Percentiles rank a stretch among this genome's conserved stretches.
These are phyloP conservation scores for Trichosporon sp. DNA, from an alignment of 1,284 basidiomycete genomes.

Conservation along the genomic window DNA sequence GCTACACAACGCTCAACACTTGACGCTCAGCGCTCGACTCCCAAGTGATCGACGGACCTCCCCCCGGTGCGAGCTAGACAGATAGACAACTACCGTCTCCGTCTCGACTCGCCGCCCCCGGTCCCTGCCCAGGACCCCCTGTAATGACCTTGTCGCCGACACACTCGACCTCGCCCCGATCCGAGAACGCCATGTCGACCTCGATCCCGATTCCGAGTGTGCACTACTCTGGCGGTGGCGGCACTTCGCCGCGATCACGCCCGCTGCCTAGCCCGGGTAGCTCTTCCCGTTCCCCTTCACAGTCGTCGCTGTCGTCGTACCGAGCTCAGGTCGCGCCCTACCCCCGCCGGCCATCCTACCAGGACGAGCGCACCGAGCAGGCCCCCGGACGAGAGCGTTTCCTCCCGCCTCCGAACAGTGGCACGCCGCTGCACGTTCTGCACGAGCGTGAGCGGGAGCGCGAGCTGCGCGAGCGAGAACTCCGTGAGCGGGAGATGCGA, in stretches of 20 bases:
- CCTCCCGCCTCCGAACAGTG: slow-evolving; percentile 19
- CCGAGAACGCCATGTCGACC: slow-evolving; percentile 9
- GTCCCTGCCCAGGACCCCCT: background rate
- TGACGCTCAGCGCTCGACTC: too few relatives aligned
- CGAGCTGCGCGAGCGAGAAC: background rate
- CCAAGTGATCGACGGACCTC: too few relatives aligned
- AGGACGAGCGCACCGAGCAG: background rate
- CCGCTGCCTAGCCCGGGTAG: background rate
- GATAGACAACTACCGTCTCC: too few relatives aligned
- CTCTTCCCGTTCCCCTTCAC: background rate
- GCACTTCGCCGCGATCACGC: background rate
- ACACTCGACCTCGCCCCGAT: background rate
- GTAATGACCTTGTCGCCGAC: slow-evolving; percentile 5
- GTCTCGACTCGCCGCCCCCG: background rate
- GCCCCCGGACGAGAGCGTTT: background rate
- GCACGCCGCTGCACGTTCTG: slow-evolving; percentile 14
- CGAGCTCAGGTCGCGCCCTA: background rate
- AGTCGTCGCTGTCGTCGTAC: slow-evolving; percentile 1
- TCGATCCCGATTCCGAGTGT: slow-evolving; percentile 16
- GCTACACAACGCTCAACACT: too few relatives aligned
- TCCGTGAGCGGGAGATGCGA: background rate
- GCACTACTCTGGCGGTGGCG: slow-evolving; percentile 1
- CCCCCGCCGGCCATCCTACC: background rate
- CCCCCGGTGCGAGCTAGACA: background rate
- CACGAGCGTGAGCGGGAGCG: slow-evolving; percentile 14